phyloP scores from a whole-genome alignment of 169 alveolate species.

The Plasmodium chabaudi region DNA sequence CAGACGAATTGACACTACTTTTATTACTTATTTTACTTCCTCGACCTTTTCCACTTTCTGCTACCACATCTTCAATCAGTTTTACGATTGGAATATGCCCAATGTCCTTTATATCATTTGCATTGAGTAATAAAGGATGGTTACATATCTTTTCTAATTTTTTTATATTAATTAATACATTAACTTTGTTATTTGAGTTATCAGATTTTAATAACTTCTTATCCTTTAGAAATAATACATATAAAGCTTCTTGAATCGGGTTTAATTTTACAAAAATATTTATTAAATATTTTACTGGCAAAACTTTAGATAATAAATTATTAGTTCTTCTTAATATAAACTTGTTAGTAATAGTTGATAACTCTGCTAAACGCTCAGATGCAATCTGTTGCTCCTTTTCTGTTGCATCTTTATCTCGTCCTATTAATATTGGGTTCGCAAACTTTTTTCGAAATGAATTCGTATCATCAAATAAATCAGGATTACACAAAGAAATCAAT shows the following conservation, averaged over 20 bases:
- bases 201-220: slow-evolving; percentile 38
- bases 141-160: slow-evolving; percentile 57
- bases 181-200: slow-evolving; percentile 23
- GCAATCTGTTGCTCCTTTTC: slow-evolving; percentile 90
- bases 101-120: slow-evolving; percentile 75
- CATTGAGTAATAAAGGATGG: slow-evolving; percentile 26
- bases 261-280: slow-evolving; percentile 90
- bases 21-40: not conserved
- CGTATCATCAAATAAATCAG: slow-evolving; percentile 90
- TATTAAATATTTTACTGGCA: slow-evolving; percentile 91
- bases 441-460: slow-evolving; percentile 82
- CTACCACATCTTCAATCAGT: slow-evolving; percentile 57
- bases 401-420: slow-evolving; percentile 94
- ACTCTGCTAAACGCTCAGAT: slow-evolving; percentile 88
- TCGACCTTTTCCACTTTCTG: slow-evolving; percentile 4
- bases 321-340: slow-evolving; percentile 92
- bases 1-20: not conserved
- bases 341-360: slow-evolving; percentile 91
- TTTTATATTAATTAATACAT: slow-evolving; percentile 51
- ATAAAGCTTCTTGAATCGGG: slow-evolving; percentile 87
- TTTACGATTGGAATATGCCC: slow-evolving; percentile 81
- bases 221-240: slow-evolving; percentile 81
- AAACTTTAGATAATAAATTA: slow-evolving; percentile 89
- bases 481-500: slow-evolving; percentile 91
- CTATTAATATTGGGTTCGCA: slow-evolving; percentile 91